A percentile compares a stretch with the other conserved stretches of the same genome.
Conservation (phyloP, 2,329 filamentous ascomycete species). For the Fusarium subglutinans region DNA sequence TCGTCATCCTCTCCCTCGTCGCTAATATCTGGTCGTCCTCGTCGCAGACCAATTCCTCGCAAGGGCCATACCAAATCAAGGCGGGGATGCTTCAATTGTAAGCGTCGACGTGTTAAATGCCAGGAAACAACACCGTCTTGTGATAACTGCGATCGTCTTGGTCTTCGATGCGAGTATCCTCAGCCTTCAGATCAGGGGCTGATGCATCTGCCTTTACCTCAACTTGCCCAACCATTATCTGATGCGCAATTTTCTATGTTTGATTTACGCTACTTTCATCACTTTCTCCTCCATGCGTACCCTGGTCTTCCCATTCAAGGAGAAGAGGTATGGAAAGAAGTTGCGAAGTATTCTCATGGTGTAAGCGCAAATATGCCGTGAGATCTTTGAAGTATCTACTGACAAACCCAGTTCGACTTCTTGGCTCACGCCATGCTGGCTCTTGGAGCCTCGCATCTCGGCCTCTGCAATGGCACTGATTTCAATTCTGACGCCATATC, state of each 20-base stretch:
- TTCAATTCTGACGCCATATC: neutral
- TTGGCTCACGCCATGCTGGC: neutral
- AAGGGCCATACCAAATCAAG: neutral
- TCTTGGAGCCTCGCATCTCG: neutral
- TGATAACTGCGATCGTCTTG: neutral
- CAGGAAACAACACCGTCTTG: neutral
- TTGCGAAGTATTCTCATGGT: neutral
- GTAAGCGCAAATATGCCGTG: neutral
- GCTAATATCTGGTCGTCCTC: neutral
- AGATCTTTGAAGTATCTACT: neutral
- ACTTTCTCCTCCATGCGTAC: neutral
- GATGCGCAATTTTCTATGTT: neutral
- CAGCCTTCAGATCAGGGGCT: neutral
- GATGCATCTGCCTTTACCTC: rapidly evolving
- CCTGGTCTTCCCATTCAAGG: neutral
- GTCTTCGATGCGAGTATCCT: neutral
- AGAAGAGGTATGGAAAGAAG: neutral
- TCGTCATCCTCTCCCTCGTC: neutral
- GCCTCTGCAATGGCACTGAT: neutral
- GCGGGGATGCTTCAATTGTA: neutral
- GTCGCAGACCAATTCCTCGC: neutral
- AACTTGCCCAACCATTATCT: neutral
- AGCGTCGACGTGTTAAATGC: neutral
- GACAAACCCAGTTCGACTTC: neutral
- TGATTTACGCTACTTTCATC: neutral